phyloP scores from a whole-genome alignment of 1,284 basidiomycete species.

The Ustanciosporium gigantosporum region DNA sequence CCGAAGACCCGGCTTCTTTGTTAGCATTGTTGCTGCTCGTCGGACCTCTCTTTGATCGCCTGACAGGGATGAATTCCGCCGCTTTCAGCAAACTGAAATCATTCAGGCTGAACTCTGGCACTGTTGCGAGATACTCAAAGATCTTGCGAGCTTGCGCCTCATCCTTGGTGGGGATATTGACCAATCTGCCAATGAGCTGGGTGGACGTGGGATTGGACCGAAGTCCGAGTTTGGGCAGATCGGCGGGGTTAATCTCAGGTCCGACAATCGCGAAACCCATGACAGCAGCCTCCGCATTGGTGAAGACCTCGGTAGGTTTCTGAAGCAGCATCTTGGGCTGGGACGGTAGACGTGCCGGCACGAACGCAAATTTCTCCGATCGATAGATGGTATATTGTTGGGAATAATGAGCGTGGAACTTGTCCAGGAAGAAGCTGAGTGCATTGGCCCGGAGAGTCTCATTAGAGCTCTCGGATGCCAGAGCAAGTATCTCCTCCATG shows the following conservation, averaged over 20 bases:
- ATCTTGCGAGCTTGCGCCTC: slow-evolving; percentile 69
- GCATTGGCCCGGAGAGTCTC: slow-evolving; percentile 36
- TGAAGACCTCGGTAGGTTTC: slow-evolving; percentile 77
- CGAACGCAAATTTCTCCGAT: slow-evolving; percentile 67
- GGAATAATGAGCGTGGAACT: slow-evolving; percentile 43
- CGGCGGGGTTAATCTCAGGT: slow-evolving; percentile 64
- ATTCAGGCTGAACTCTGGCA: slow-evolving; percentile 38
- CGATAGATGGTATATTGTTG: slow-evolving; percentile 35
- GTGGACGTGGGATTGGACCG: slow-evolving; percentile 73
- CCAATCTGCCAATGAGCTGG: slow-evolving; percentile 70
- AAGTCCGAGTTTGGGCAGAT: slow-evolving; percentile 74
- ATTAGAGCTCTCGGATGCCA: slow-evolving; percentile 29
- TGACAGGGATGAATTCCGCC: slow-evolving; percentile 51
- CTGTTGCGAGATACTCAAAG: slow-evolving; percentile 76
- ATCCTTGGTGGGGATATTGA: slow-evolving; percentile 70
- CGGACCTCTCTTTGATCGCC: slow-evolving; percentile 6
- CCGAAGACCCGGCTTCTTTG: neutral
- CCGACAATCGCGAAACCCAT: slow-evolving; percentile 77
- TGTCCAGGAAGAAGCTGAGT: slow-evolving; percentile 52
- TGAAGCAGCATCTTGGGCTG: slow-evolving; percentile 67
- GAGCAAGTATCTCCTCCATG: slow-evolving; percentile 66
- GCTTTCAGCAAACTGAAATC: slow-evolving; percentile 35
- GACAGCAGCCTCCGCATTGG: slow-evolving; percentile 71
- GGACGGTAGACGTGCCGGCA: slow-evolving; percentile 67
- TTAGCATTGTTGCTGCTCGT: neutral